Percentiles rank a stretch among this genome's conserved stretches.
These are phyloP conservation scores for Cucumis cinereus DNA, from an alignment of 306 rosid genomes.

Conservation along the genomic window DNA sequence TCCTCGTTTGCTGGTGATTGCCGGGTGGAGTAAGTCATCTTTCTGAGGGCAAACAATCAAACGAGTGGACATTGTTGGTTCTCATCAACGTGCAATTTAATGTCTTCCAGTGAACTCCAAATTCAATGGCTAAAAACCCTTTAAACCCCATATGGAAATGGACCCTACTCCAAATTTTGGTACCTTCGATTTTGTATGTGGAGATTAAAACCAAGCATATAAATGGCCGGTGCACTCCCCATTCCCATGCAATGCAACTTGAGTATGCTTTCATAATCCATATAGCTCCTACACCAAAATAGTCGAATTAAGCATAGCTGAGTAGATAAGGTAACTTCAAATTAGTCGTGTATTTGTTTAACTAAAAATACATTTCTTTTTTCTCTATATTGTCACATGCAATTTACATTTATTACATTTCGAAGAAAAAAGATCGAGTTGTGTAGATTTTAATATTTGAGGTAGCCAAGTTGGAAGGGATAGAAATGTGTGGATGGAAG, in stretches of 20 bases:
- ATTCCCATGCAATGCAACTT: not conserved
- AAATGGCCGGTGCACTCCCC: not conserved
- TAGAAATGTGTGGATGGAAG: not conserved
- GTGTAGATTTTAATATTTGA: not conserved
- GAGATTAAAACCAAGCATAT: not conserved
- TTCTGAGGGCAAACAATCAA: not conserved
- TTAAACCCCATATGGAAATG: not conserved
- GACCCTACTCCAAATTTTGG: not conserved
- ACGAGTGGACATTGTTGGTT: not conserved
- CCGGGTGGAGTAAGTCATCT: not conserved
- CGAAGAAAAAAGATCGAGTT: not conserved
- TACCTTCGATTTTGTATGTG: not conserved
- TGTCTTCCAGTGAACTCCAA: not conserved
- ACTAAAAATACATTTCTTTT: too few relatives aligned
- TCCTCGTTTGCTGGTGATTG: not conserved
- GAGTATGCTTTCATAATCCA: not conserved
- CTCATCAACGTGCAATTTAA: not conserved
- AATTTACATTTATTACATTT: not conserved
- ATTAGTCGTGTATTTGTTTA: too few relatives aligned
- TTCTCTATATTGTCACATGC: not conserved
- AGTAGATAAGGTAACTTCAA: too few relatives aligned
- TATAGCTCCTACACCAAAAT: too few relatives aligned
- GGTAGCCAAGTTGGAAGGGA: not conserved
- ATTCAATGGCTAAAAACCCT: not conserved
- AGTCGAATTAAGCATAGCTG: too few relatives aligned